A percentile compares a stretch with the other conserved stretches of the same genome.
Evolutionary conservation across 108 stramenopile species (phyloP).

Genomic region (Hondaea fermentalgiana): DNA sequence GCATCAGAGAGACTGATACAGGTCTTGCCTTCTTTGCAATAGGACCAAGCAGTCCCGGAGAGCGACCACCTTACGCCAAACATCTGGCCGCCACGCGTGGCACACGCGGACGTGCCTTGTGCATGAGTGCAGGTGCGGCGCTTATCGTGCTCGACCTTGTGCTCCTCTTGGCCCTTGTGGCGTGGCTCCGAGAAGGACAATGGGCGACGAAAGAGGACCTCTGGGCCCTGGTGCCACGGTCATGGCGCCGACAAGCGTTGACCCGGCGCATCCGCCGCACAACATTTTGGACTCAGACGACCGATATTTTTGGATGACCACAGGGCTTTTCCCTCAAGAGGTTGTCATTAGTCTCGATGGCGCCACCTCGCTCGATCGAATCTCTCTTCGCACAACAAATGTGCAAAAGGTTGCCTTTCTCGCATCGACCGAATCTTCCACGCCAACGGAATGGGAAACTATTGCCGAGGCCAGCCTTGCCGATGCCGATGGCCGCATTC

Average conservation of each 20-base stretch:
- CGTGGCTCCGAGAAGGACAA: background rate
- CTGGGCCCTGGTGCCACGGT: background rate
- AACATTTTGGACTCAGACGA: background rate
- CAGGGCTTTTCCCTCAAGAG: conserved; percentile 6
- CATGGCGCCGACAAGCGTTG: background rate
- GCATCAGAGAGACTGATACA: too few relatives aligned
- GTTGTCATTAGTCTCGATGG: background rate
- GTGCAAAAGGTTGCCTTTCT: background rate
- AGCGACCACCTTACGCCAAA: too few relatives aligned
- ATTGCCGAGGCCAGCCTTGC: background rate
- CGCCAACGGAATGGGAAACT: background rate
- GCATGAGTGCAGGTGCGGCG: background rate
- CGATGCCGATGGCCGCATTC: background rate
- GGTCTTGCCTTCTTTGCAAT: too few relatives aligned
- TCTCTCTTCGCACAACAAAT: background rate
- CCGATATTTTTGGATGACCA: conserved; percentile 11
- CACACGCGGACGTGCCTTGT: background rate
- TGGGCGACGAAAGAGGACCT: background rate
- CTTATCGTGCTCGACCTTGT: background rate
- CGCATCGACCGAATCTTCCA: background rate
- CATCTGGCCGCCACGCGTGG: background rate
- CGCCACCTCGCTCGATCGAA: background rate
- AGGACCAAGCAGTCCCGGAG: too few relatives aligned
- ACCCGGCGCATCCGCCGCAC: background rate
- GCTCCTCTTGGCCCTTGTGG: background rate